Evolutionary conservation across 2,329 filamentous ascomycete species (phyloP).

Genomic region (Verticillium dahliae): DNA sequence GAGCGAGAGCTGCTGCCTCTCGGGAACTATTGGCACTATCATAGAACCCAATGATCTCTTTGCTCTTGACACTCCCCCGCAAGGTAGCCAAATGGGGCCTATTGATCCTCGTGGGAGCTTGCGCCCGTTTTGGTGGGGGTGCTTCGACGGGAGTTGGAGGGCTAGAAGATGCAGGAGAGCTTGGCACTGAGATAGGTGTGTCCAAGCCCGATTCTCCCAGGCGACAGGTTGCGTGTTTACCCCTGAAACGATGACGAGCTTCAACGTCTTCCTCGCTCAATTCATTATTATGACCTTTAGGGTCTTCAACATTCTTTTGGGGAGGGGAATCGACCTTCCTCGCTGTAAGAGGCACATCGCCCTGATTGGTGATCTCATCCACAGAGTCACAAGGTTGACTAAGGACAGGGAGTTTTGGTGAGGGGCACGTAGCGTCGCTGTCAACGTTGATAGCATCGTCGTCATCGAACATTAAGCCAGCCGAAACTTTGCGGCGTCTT

Average conservation of each 20-base stretch:
- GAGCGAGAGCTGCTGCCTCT: neutral
- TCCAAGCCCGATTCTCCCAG: neutral
- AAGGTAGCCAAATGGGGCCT: slow-evolving; percentile 32
- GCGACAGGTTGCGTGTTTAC: neutral
- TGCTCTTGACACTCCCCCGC: slow-evolving; percentile 37
- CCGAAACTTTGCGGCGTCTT: neutral
- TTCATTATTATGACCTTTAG: neutral
- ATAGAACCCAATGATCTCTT: slow-evolving; percentile 36
- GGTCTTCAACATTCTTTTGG: neutral
- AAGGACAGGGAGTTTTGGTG: neutral
- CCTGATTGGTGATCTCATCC: neutral
- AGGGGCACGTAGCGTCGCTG: neutral
- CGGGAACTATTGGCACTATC: neutral
- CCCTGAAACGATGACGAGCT: neutral
- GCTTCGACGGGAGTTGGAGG: neutral
- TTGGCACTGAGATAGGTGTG: neutral
- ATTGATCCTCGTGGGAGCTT: neutral
- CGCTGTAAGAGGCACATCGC: neutral
- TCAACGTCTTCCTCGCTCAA: neutral
- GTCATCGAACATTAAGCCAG: neutral
- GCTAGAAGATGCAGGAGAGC: neutral
- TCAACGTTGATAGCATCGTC: neutral
- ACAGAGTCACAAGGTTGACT: neutral
- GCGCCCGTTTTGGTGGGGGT: neutral
- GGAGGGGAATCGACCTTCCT: neutral